Base-by-base conservation (phyloP, 108 stramenopile genomes). In the Schizochytrium sp. region DNA sequence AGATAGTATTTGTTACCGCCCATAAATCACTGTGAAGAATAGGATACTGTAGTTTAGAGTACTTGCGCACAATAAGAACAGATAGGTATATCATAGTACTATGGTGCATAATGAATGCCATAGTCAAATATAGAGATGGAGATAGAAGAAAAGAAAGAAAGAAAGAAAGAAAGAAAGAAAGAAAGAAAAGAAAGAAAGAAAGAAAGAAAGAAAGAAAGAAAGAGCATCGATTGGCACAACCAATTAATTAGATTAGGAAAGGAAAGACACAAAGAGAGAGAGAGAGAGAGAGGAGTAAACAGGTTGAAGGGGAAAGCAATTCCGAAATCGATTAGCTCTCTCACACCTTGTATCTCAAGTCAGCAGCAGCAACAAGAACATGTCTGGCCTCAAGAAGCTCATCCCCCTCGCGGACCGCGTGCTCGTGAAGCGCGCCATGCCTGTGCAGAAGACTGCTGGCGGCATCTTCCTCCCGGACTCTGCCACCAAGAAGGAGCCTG, bases 391-490 rank as follows among this genome's bases (percentile, higher is more conserved):
- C 15, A 87, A 92, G 55, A 91, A 91, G 89, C 93, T 98, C 87
- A 91, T 96, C 72, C 99, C 99, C 38, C 94, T 99, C 56, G 98
- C 97, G 47, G 99, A 99, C 93, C 97, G 99, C 46, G 92, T 99
- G 72, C 96, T 99, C 58, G 97, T 99, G 42, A 92, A 91, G 88
- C 87, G 94, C 58, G 92, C 96, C 88, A 91, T 94, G 46, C 96
- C 96, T 61, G 97, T 97, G 92, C 90, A 95, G 45, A 93, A 96
- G 93, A 98, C 98, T 13, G 96, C 97, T 49, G 93, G 96, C 57
- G 99, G 99, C 61, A 94, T 99, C 73, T 95, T 95, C 76, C 95
- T 99, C 57, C 98, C 99, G 3, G 94, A 97, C 19, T 96, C 96
- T 91, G 94, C 94, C 12, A 94, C 94, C 50, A 97, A 96, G 92